Percentiles rank a stretch among this genome's conserved stretches.
Conservation (phyloP, 768 basidiomycete species). For the Lactarius sp. region DNA sequence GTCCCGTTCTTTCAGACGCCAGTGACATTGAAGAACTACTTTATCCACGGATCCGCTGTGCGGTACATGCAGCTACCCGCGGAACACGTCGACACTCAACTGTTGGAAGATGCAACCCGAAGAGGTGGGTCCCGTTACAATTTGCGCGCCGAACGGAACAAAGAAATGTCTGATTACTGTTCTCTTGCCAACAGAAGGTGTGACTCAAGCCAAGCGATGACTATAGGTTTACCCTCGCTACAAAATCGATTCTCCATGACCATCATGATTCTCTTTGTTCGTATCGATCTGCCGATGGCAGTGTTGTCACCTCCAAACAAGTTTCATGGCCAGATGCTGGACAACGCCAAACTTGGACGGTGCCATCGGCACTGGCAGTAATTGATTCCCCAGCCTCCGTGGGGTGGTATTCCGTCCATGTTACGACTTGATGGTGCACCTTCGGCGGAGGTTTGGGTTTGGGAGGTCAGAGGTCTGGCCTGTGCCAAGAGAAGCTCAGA, state of each 20-base stretch:
- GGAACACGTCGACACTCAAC: conserved; percentile 89
- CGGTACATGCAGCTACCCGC: conserved; percentile 94
- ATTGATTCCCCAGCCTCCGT: conserved; percentile 78
- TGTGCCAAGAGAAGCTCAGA: conserved; percentile 30
- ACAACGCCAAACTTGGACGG: conserved; percentile 82
- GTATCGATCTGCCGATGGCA: not conserved
- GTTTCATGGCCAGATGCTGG: conserved; percentile 28
- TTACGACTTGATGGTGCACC: conserved; percentile 78
- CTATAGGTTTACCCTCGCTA: not conserved
- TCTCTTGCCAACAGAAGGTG: conserved; percentile 13
- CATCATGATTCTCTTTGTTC: not conserved
- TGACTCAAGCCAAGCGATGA: conserved; percentile 17
- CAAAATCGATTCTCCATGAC: conserved; percentile 1
- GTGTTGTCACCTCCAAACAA: conserved; percentile 2
- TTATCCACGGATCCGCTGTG: conserved; percentile 97
- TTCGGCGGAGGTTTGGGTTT: conserved; percentile 70
- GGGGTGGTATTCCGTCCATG: conserved; percentile 87
- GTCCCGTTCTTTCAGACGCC: conserved; percentile 42
- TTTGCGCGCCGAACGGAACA: not conserved
- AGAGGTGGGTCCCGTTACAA: conserved; percentile 56
- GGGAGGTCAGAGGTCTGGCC: conserved; percentile 52
- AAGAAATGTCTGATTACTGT: conserved; percentile 1
- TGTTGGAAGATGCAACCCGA: conserved; percentile 94
- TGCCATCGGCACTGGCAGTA: conserved; percentile 88
- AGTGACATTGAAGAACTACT: conserved; percentile 96